phyloP scores from a whole-genome alignment of 345 rosid genomes.

The Ceriops zippeliana region DNA sequence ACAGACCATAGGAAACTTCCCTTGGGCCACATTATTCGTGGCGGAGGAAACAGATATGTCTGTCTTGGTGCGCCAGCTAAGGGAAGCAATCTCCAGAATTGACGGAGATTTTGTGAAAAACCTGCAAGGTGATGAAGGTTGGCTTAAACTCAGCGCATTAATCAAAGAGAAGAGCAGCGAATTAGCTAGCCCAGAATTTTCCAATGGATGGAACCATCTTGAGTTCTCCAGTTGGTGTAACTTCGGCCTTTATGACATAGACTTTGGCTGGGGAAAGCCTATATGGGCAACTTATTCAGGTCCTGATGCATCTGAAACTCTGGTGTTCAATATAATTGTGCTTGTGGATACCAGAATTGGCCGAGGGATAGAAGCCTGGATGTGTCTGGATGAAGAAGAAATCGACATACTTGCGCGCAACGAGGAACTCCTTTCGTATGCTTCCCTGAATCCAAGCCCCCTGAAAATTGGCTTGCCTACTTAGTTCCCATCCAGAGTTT shows the following conservation, averaged over 20 bases:
- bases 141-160: neutral
- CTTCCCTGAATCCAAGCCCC: slow-evolving; percentile 16
- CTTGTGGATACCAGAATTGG: slow-evolving; percentile 2
- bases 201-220: slow-evolving; percentile 12
- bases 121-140: neutral
- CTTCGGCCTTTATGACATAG: slow-evolving; percentile 21
- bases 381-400: slow-evolving; percentile 15
- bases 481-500: neutral
- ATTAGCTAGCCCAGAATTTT: neutral
- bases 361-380: slow-evolving; percentile 27
- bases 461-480: neutral
- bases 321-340: neutral
- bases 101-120: neutral
- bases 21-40: neutral
- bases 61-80: neutral
- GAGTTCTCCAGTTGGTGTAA: slow-evolving; percentile 23
- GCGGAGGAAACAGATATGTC: neutral
- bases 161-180: slow-evolving; percentile 4
- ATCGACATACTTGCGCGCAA: neutral
- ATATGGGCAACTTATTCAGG: slow-evolving; percentile 7
- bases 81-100: slow-evolving; percentile 1
- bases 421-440: slow-evolving; percentile 8
- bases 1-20: slow-evolving; percentile 3
- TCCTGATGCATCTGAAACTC: neutral
- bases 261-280: slow-evolving; percentile 34